A percentile compares a stretch with the other conserved stretches of the same genome.
Evolutionary conservation across 1,284 basidiomycete genomes (phyloP).

Genomic region (Malassezia restricta): DNA sequence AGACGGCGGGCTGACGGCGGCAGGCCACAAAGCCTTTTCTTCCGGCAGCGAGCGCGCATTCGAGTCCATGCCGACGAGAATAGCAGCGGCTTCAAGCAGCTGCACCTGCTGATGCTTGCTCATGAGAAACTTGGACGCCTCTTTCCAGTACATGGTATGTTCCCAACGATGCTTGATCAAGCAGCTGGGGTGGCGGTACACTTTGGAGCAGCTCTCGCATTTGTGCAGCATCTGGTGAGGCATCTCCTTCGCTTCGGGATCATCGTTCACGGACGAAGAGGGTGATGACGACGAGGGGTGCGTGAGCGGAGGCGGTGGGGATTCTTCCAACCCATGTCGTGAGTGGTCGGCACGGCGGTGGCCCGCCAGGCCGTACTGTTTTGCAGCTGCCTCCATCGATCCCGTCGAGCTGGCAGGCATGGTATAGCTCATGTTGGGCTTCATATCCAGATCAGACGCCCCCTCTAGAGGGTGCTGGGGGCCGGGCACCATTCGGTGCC

Average conservation of each 20-base stretch:
- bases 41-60: conserved; percentile 69
- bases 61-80: conserved; percentile 56
- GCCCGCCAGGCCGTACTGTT: conserved; percentile 48
- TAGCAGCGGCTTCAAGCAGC: conserved; percentile 89
- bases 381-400: conserved; percentile 50
- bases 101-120: conserved; percentile 98
- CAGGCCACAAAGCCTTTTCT: conserved; percentile 64
- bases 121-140: conserved; percentile 81
- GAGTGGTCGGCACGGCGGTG: conserved; percentile 43
- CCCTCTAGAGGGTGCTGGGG: background rate
- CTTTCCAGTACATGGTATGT: conserved; percentile 91
- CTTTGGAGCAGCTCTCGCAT: conserved; percentile 66
- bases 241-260: conserved; percentile 8
- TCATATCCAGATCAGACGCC: conserved; percentile 23
- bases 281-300: background rate
- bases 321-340: conserved; percentile 19
- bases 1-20: conserved; percentile 49
- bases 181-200: conserved; percentile 86
- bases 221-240: conserved; percentile 55
- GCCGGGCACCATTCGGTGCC: background rate
- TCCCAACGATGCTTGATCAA: conserved; percentile 96
- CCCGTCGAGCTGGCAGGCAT: conserved; percentile 50
- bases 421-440: conserved; percentile 13
- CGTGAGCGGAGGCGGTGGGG: background rate
- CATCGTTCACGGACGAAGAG: background rate